Conservation (phyloP, 495 filamentous ascomycete species). For the Eremomyces bilateralis region DNA sequence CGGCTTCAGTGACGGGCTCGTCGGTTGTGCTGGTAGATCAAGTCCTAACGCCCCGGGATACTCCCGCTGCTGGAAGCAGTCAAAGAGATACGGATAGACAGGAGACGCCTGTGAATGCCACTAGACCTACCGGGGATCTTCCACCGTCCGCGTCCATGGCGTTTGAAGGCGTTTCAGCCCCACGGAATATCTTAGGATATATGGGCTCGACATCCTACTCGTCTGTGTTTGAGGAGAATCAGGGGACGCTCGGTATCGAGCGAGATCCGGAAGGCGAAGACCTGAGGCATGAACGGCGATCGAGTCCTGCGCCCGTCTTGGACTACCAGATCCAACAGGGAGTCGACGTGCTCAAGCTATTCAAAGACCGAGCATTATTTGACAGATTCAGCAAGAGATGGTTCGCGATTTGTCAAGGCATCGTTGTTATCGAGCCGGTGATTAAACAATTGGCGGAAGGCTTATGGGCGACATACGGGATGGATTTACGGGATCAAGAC, state of each 20-base stretch:
- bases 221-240: slow-evolving; percentile 10
- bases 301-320: too few species aligned
- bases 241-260: slow-evolving; percentile 1
- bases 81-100: too few species aligned
- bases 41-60: too few species aligned
- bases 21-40: too few species aligned
- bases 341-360: slow-evolving; percentile 11
- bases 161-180: too few species aligned
- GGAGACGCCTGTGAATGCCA: too few species aligned
- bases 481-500: slow-evolving; percentile 9
- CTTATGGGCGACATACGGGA: slow-evolving; percentile 13
- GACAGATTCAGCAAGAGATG: slow-evolving; percentile 14
- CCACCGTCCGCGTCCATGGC: too few species aligned
- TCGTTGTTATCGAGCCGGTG: slow-evolving; percentile 15
- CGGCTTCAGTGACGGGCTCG: too few species aligned
- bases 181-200: too few species aligned
- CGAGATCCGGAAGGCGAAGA: neutral
- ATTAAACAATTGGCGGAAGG: slow-evolving; percentile 15
- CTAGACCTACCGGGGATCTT: too few species aligned
- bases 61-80: too few species aligned
- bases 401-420: slow-evolving; percentile 13
- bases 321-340: slow-evolving; percentile 14
- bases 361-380: slow-evolving; percentile 15
- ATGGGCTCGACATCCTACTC: slow-evolving; percentile 10
- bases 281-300: too few species aligned